Evolutionary conservation across 176 grass and related monocot species (phyloP).

Genomic region (Avena sativa): DNA sequence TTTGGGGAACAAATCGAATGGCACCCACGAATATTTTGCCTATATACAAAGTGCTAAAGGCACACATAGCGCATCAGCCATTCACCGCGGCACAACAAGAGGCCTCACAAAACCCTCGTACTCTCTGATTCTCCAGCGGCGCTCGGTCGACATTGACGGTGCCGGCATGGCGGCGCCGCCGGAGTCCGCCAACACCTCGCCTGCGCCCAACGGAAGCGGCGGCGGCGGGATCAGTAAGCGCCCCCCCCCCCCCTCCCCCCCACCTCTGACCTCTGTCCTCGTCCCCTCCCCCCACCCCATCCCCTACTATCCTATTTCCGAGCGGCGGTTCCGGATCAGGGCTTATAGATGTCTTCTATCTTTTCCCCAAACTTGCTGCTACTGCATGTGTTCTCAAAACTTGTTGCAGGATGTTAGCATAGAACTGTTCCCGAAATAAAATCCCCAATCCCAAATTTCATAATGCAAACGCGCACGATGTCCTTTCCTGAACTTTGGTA

Average conservation of each 20-base stretch:
- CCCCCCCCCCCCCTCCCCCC: too few relatives aligned
- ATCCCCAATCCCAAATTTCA: neutral
- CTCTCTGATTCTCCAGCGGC: neutral
- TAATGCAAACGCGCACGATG: neutral
- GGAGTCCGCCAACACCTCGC: neutral
- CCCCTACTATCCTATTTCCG: neutral
- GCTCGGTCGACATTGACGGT: slow-evolving; percentile 18
- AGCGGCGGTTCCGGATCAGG: neutral
- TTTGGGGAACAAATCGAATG: neutral
- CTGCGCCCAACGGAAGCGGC: neutral
- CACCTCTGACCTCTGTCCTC: too few relatives aligned
- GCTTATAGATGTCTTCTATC: neutral
- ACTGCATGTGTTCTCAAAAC: neutral
- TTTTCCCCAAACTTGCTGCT: neutral
- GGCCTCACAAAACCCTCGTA: neutral
- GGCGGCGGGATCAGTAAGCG: slow-evolving; percentile 32
- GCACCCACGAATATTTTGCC: neutral
- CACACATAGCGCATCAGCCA: neutral
- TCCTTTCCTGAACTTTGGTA: slow-evolving; percentile 1
- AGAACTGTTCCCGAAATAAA: neutral
- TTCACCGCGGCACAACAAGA: neutral
- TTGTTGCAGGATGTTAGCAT: neutral
- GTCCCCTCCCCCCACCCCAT: neutral
- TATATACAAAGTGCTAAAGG: neutral
- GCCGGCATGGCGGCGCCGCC: slow-evolving; percentile 16